phyloP scores from a whole-genome alignment of 2,329 filamentous ascomycete species.

The Emmonsiellopsis sp. region DNA sequence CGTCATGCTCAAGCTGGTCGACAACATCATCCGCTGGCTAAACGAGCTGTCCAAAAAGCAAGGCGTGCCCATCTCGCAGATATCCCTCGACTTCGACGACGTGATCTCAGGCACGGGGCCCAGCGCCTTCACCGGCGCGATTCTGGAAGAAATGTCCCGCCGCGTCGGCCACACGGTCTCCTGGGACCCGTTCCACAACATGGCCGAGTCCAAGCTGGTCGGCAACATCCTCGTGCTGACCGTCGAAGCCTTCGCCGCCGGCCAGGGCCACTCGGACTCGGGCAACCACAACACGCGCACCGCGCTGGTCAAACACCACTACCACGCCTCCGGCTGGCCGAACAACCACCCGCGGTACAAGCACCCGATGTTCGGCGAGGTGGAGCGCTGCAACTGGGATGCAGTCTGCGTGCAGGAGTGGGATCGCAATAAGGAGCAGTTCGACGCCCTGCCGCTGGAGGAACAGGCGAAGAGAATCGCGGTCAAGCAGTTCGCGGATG shows the following conservation, averaged over 20 bases:
- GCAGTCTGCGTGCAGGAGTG: constrained; percentile 54
- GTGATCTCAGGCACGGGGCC: constrained; percentile 65
- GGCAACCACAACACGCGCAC: constrained; percentile 58
- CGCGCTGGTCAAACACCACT: constrained; percentile 64
- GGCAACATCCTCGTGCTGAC: constrained; percentile 57
- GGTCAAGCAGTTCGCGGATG: neutral
- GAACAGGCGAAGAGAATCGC: constrained; percentile 47
- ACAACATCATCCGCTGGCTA: constrained; percentile 60
- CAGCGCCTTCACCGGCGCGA: constrained; percentile 57
- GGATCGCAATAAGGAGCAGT: constrained; percentile 55
- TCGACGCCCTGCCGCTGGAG: constrained; percentile 48
- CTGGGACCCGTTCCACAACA: constrained; percentile 57
- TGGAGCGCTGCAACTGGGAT: constrained; percentile 63
- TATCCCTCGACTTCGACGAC: constrained; percentile 61
- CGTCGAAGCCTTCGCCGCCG: constrained; percentile 63
- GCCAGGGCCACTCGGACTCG: constrained; percentile 63
- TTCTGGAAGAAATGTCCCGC: constrained; percentile 54
- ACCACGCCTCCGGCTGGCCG: constrained; percentile 65
- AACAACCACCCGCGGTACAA: constrained; percentile 55
- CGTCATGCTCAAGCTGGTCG: constrained; percentile 59
- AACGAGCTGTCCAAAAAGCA: constrained; percentile 51
- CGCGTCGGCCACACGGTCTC: constrained; percentile 38
- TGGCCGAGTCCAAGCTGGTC: constrained; percentile 57
- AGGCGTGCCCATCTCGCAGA: constrained; percentile 47
- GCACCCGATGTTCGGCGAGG: constrained; percentile 60